These are phyloP conservation scores for Glycyrrhiza uralensis DNA, from an alignment of 306 rosid species.

Conservation along the genomic window DNA sequence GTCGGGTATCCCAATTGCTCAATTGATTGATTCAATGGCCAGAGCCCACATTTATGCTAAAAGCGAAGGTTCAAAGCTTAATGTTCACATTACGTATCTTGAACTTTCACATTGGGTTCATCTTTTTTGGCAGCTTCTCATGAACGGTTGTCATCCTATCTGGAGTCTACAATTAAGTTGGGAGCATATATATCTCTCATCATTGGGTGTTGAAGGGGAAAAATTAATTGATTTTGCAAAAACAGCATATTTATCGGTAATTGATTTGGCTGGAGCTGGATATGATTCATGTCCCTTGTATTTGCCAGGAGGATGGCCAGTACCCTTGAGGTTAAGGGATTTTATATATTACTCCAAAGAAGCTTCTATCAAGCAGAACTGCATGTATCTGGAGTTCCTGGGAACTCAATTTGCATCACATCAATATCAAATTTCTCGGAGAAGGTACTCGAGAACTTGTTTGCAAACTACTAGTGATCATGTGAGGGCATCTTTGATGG, in stretches of 20 bases:
- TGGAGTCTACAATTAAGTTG: constrained; percentile 90
- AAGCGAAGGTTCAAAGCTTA: constrained; percentile 49
- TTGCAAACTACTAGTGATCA: constrained; percentile 21
- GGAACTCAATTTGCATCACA: constrained; percentile 59
- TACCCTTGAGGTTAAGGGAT: constrained; percentile 59
- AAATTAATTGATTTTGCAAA: constrained; percentile 48
- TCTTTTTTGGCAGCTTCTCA: constrained; percentile 68
- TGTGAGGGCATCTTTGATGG: constrained; percentile 36
- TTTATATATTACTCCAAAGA: constrained; percentile 60
- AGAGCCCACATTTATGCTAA: constrained; percentile 72
- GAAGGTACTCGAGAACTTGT: constrained; percentile 15
- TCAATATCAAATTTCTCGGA: constrained; percentile 37
- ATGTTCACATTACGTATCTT: constrained; percentile 52
- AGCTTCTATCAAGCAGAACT: constrained; percentile 56
- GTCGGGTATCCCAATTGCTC: constrained; percentile 63
- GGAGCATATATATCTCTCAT: constrained; percentile 80
- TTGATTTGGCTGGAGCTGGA: constrained; percentile 34
- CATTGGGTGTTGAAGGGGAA: constrained; percentile 62
- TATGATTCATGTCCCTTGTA: constrained; percentile 42
- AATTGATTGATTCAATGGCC: constrained; percentile 70
- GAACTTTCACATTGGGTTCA: constrained; percentile 95
- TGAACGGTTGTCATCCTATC: constrained; percentile 57
- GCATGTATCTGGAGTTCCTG: constrained; percentile 70
- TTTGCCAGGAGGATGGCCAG: constrained; percentile 90
- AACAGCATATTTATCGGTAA: constrained; percentile 34